Evolutionary conservation across 1,139 yeast species (phyloP), one percentile per base, ranked within the genome.

Genomic region (Meyerozyma athensensis): DNA sequence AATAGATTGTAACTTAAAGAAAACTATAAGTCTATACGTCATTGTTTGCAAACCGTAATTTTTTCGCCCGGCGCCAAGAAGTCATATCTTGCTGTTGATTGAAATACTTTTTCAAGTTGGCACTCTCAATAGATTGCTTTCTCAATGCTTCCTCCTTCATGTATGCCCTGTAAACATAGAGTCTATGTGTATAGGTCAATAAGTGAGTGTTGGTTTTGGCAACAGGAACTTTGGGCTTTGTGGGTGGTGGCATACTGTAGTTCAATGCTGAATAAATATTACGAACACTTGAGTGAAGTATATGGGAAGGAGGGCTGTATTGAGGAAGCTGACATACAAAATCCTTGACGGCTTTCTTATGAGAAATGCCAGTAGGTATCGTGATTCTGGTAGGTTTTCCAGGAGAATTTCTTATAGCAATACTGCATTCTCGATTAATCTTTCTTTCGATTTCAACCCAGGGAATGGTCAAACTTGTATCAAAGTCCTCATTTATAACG

Each of bases 171-270:
- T 55, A 58, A 7, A 56, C 39, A 38, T 50, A 48, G 5, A 42
- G 34, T 30, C 41, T 44, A 38, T 58, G 63, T 8, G 48, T 39
- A 37, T 56, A 58, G 26, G 44, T 56, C 16, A 57, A 53, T 46
- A 58, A 39, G 24, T 47, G 45, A 19, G 62, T 58, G 37, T 56
- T 58, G 8, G 63, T 58, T 33, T 46, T 46, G 17, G 52, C 53
- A 6, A n/a, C 19, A 1, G 62, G 62, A 10, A 49, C 13, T 14
- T 18, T 33, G 2, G 63, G 63, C 38, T 43, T 47, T 13, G 21
- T 7, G 12, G 36, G 38, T 2, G 26, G 30, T 8, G 32, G 9
- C n/a, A 10, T 17, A 17, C 3, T 10, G 12, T 9, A 16, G 13
- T 16, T 28, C 13, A 8, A 28, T 3, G 32, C 19, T 7, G 32